A percentile compares a stretch with the other conserved stretches of the same genome.
phyloP scores from a whole-genome alignment of 805 yeast genomes.

The Kockiozyma suomiensis region DNA sequence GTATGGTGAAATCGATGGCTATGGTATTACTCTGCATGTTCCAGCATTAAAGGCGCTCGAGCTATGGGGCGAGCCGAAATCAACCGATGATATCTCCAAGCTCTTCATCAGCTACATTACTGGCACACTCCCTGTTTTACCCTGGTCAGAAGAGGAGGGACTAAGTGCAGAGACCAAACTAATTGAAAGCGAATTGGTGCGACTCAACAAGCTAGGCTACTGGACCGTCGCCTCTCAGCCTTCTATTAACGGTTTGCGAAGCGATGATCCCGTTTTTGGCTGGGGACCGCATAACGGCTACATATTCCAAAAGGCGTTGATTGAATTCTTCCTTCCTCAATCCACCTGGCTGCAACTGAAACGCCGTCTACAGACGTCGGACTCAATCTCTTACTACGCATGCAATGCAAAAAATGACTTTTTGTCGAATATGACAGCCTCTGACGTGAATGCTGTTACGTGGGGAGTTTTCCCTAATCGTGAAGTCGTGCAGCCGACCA shows the following conservation, averaged over 20 bases:
- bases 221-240: conserved; percentile 97
- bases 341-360: conserved; percentile 66
- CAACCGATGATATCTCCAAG: conserved; percentile 59
- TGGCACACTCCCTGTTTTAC: conserved; percentile 72
- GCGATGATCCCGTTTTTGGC: conserved; percentile 87
- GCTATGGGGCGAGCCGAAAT: conserved; percentile 83
- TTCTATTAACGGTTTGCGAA: conserved; percentile 75
- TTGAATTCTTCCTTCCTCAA: conserved; percentile 82
- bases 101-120: conserved; percentile 69
- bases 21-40: conserved; percentile 87
- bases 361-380: conserved; percentile 52
- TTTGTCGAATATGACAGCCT: conserved; percentile 59
- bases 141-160: conserved; percentile 84
- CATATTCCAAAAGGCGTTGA: conserved; percentile 90
- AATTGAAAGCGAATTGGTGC: conserved; percentile 87
- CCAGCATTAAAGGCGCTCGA: conserved; percentile 68
- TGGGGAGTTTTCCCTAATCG: conserved; percentile 97
- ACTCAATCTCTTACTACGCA: conserved; percentile 70
- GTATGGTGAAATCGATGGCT: conserved; percentile 96
- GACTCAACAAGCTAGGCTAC: conserved; percentile 65
- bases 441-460: conserved; percentile 65
- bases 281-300: conserved; percentile 95
- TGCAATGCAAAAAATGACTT: conserved; percentile 65
- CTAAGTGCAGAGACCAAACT: conserved; percentile 86
- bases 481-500: conserved; percentile 88